Evolutionary conservation across 768 basidiomycete species (phyloP), one percentile per base, ranked within the genome.

Genomic region (Porpolomopsis calyptriformis): DNA sequence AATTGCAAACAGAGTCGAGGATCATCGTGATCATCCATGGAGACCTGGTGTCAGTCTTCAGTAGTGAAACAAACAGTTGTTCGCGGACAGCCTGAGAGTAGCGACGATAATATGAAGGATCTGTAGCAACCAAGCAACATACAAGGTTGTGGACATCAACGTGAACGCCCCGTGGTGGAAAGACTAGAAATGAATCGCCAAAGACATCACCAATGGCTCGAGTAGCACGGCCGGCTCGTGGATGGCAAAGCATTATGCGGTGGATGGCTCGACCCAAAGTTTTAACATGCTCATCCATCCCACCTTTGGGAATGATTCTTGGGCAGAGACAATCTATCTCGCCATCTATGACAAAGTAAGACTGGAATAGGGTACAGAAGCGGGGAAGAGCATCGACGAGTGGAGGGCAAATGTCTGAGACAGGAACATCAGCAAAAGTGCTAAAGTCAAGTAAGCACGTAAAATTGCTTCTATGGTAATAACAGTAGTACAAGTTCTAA

Each of bases 181-280:
- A 39, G 3, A 46, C 45, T 29, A 46, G 36, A 35, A 41, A 46
- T 4, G 45, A 5, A 27, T 46, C 45, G 5, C 36, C 45, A 31
- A 46, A 46, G 16, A 46, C 23, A 40, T 46, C 45, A 4, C 45
- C 45, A 12, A 46, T 46, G 19, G 31, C 45, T 8, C 45, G 38
- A 39, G 45, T 39, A n/a, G 45, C 45, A 25, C 37, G 45, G 11
- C 33, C 33, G 8, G 45, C 45, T 26, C 6, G 45, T 19, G 22
- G 44, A 39, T 31, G 26, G 23, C 11, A 10, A 16, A 46, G n/a
- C 45, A 46, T 46, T 16, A 46, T 46, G 22, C 45, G 45, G 20
- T 46, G 45, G 22, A 46, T 46, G 7, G 35, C 45, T 3, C 37
- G 45, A 22, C 45, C 45, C 38, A 46, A 24, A 5, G 27, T 27